Conservation (phyloP, 768 basidiomycete species). For the Phanerochaete carnosa region DNA sequence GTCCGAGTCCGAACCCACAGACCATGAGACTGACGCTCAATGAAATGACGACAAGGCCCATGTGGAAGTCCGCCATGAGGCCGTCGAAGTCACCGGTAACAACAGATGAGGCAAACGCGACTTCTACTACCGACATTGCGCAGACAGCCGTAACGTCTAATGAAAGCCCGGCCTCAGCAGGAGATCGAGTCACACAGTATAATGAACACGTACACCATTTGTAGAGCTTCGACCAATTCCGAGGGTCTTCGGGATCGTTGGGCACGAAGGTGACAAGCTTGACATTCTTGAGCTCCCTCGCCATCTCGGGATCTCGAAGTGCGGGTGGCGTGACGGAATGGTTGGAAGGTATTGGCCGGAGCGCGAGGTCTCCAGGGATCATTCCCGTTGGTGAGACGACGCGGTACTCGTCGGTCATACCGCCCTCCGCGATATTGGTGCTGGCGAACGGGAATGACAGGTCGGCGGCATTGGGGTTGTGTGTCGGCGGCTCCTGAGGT, state of each 20-base stretch:
- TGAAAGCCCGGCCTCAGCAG: background rate
- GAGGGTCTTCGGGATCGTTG: slow-evolving; percentile 38
- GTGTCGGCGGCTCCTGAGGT: background rate
- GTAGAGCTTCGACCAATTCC: slow-evolving; percentile 31
- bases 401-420: slow-evolving; percentile 34
- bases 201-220: slow-evolving; percentile 30
- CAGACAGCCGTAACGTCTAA: slow-evolving; percentile 29
- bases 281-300: slow-evolving; percentile 26
- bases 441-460: slow-evolving; percentile 28
- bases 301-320: slow-evolving; percentile 34
- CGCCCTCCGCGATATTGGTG: slow-evolving; percentile 23
- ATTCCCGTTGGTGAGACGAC: slow-evolving; percentile 26
- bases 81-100: slow-evolving; percentile 36
- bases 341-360: slow-evolving; percentile 26
- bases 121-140: slow-evolving; percentile 31
- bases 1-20: slow-evolving; percentile 32
- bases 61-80: slow-evolving; percentile 29
- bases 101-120: slow-evolving; percentile 35
- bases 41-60: slow-evolving; percentile 30
- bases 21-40: slow-evolving; percentile 37
- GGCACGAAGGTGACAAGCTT: slow-evolving; percentile 35
- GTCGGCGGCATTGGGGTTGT: slow-evolving; percentile 22
- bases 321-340: slow-evolving; percentile 18
- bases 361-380: slow-evolving; percentile 24
- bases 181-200: background rate